These are phyloP conservation scores for Colletotrichum endophyticum DNA, from an alignment of 2,329 filamentous ascomycete species.

Conservation along the genomic window DNA sequence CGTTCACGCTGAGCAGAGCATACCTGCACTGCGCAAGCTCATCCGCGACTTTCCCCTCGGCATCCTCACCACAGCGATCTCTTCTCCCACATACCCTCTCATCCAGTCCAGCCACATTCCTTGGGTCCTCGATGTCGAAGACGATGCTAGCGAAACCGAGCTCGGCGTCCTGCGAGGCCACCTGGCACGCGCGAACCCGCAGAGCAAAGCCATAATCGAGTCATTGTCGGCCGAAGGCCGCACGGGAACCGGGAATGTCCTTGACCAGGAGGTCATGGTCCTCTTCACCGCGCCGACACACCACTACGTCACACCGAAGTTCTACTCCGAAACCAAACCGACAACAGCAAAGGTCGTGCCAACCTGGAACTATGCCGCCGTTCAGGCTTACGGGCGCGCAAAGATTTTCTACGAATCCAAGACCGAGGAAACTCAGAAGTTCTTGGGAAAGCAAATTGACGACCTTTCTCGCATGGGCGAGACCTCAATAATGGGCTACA, in stretches of 20 bases:
- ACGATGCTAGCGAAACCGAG: slow-evolving; percentile 44
- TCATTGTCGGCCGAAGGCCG: slow-evolving; percentile 27
- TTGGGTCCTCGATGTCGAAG: slow-evolving; percentile 58
- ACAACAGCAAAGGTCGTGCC: slow-evolving; percentile 69
- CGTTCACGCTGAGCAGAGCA: slow-evolving; percentile 55
- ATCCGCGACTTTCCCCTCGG: slow-evolving; percentile 67
- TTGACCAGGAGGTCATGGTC: slow-evolving; percentile 62
- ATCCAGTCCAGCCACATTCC: slow-evolving; percentile 67
- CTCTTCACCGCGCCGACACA: slow-evolving; percentile 63
- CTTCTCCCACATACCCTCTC: slow-evolving; percentile 49
- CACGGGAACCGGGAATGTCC: slow-evolving; percentile 23
- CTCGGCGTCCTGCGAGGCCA: slow-evolving; percentile 61
- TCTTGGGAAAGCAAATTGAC: slow-evolving; percentile 55
- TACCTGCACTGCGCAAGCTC: slow-evolving; percentile 56
- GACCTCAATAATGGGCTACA: slow-evolving; percentile 60
- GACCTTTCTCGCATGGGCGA: slow-evolving; percentile 60
- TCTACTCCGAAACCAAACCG: slow-evolving; percentile 71
- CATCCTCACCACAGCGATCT: slow-evolving; percentile 66
- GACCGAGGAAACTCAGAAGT: slow-evolving; percentile 46
- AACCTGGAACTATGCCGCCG: slow-evolving; percentile 74
- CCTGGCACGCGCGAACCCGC: slow-evolving; percentile 67
- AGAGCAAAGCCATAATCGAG: slow-evolving; percentile 65
- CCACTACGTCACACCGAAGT: slow-evolving; percentile 72
- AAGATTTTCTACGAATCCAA: slow-evolving; percentile 57
- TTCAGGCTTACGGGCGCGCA: slow-evolving; percentile 65